These are phyloP conservation scores for Peronospora destructor DNA, from an alignment of 352 stramenopile genomes.

Conservation along the genomic window DNA sequence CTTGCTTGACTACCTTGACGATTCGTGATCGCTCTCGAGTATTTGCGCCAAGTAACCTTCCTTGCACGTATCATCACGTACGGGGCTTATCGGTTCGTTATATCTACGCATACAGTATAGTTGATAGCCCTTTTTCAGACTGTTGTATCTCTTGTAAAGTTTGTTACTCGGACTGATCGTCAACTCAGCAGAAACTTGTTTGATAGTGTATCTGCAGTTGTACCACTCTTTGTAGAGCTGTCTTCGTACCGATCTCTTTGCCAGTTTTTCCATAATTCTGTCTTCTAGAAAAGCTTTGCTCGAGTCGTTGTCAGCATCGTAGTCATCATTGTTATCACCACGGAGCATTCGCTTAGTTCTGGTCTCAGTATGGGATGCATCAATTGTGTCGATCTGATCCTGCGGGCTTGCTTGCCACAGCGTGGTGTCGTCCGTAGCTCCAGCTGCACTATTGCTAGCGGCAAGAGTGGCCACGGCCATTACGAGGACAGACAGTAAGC, in stretches of 20 bases:
- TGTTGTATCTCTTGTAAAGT: no score
- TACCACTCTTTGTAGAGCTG: no score
- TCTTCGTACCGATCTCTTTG: background rate
- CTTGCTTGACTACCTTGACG: no score
- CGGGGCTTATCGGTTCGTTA: no score
- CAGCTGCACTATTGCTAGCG: constrained; percentile 1
- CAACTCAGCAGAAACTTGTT: no score
- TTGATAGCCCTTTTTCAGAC: no score
- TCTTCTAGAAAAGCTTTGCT: constrained; percentile 5
- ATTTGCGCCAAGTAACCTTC: no score
- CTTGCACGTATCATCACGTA: no score
- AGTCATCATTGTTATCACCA: background rate
- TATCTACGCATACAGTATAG: no score
- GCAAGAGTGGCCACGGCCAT: constrained; percentile 2
- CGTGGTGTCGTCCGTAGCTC: background rate
- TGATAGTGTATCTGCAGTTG: no score
- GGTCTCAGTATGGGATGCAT: background rate
- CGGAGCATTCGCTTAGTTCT: constrained; percentile 11
- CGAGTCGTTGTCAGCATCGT: background rate
- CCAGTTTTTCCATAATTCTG: constrained; percentile 5
- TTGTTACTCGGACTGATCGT: no score
- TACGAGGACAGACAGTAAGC: constrained; percentile 6
- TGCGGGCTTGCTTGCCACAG: background rate
- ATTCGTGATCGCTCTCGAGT: no score
- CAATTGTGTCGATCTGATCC: background rate